Evolutionary conservation across 1,139 yeast genomes (phyloP), one percentile per base, ranked within the genome.

Genomic region (Geotrichum siamense): DNA sequence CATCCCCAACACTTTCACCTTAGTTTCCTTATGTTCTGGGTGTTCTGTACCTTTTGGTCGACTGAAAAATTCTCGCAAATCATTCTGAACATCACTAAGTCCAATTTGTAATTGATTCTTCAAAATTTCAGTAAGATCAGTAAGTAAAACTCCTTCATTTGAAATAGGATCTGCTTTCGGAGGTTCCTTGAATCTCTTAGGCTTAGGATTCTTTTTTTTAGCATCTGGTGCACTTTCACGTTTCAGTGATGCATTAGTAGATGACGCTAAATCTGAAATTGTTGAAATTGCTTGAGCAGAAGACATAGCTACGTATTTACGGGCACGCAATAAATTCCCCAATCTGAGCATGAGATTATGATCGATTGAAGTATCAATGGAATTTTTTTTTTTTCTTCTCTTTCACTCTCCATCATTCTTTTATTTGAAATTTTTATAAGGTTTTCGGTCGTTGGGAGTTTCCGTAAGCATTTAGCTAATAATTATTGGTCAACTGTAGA

Each of bases 101-200:
- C 69, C 63, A 37, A 83, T 61, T 6, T 39, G 41, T 10, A 62
- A 59, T 43, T 72, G 59, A 17, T 68, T 64, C 23, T 62, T 55
- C 38, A 83, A 61, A 17, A 89, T 57, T 41, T 75, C 78, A 30
- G 75, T 70, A 49, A 91, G 83, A 60, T 91, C 97, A 51, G 69
- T 70, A 49, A 78, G 76, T 39, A 91, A 69, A 3, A 86, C 84
- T 3, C 97, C 97, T 40, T 79, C 67, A 10, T 95, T 86, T 1
- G 93, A 74, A 0, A 94, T 83, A 12, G 82, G 73, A 48, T 89
- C 97, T 9, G 74, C 72, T 2, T 39, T 42, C 8, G 71, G 72
- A 54, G 80, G 80, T 20, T 74, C 70, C 60, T 75, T 79, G 60
- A 78, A 78, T 68, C 71, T 64, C 59, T 70, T 68, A 38, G 59